Evolutionary conservation across 768 basidiomycete species (phyloP), one percentile per base, ranked within the genome.

Genomic region (Rhizopogon vesiculosus): DNA sequence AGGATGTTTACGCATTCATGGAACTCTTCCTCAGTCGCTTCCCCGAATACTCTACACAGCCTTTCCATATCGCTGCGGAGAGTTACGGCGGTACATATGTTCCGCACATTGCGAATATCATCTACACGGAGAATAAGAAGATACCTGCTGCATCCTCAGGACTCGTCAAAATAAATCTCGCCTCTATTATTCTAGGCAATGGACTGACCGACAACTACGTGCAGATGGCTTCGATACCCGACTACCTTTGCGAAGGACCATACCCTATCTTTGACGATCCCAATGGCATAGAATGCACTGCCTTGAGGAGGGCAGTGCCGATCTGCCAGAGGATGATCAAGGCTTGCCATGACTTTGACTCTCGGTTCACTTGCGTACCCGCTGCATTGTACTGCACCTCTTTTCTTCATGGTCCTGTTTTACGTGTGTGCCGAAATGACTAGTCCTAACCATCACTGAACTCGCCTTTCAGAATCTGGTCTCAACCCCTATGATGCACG

Each of bases 401-500:
- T 35, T 87, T 90, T 66, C 69, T 95, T 13, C 82, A 83, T 56
- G 83, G 74, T 6, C 86, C 89, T 18, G 73, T 95, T 16, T 79
- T 86, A 68, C 80, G 88, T 89, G 63, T 52, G 85, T 77, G 12
- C 25, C 9, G 7, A 16, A 3, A 15, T 9, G 44, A 16, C 5
- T 52, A 8, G 16, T 35, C 9, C 12, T 44, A 8, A 22, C 51
- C 51, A 55, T 43, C 35, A 29, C 41, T 56, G 45, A 29, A 31
- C 42, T 56, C 49, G 45, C 15, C 42, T 35, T 22, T 57, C 42
- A 88, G 85, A 83, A 67, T 73, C 78, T n/a, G 89, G 88, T 3
- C 68, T 87, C 46, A 98, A 98, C 72, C 85, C 91, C 7, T 98
- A 98, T 69, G 95, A 98, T 63, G 88, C 91, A 3, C 85, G 93